Evolutionary conservation across 1,284 basidiomycete genomes (phyloP), one percentile per base, ranked within the genome.

Genomic region (Meira nashicola): DNA sequence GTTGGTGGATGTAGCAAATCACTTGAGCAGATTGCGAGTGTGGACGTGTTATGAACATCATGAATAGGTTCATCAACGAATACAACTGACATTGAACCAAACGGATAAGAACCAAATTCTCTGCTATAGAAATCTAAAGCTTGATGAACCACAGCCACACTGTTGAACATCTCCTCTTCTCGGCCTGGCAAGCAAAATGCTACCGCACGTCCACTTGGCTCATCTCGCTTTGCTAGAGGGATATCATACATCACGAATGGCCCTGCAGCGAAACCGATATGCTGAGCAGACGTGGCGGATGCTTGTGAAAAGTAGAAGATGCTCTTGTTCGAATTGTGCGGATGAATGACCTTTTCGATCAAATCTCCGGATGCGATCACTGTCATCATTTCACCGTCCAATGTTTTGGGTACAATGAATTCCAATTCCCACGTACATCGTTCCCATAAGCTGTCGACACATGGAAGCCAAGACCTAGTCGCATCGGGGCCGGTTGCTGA

Each of bases 341-440:
- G 95, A 80, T 99, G 95, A 7, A 89, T 86, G 57, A 95, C 86
- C 58, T 72, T 64, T 57, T 76, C 68, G 49, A 73, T 68, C 38
- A 78, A 63, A 58, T 98, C 94, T 12, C 94, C 95, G 71, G 91
- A 95, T 68, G 91, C 92, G 28, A 94, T 84, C 0, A 95, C 94
- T 38, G 91, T 58, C 2, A 28, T 11, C 0, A 54, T 38, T 15
- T 64, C 65, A 2, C 33, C 55, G n/a, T 63, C 67, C 49, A 72
- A 58, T 14, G 58, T 63, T 60, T 88, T 86, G 46, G 93, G 93
- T 19, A 96, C 93, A 57, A 97, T 86, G 76, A 96, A 90, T 78
- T 97, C 91, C 56, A 98, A 88, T 76, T 98, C 95, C 95, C 95
- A 99, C 2, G 94, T 95, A 73, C 90, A 96, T 72, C 91, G 87